Evolutionary conservation across 345 rosid species (phyloP), one percentile per base, ranked within the genome.

Genomic region (Linum trigynum): DNA sequence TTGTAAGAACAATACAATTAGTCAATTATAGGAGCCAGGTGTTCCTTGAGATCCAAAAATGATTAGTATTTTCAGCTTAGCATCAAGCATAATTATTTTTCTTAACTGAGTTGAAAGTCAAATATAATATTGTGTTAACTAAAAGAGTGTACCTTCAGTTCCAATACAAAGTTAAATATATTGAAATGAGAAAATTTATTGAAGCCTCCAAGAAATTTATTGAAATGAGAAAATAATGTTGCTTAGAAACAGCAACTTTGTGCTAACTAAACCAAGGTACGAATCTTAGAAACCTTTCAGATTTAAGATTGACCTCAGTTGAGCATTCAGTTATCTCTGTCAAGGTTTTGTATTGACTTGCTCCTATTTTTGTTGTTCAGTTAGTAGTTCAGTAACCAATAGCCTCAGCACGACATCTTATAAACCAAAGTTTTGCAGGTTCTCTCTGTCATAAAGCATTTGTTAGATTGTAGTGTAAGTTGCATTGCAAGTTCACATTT

Each of bases 391-490:
- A 9, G 14, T 48, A 48, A 48, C 14, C 53, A 48, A 48, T 48
- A 9, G 14, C 53, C 53, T 9, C 14, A 3, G 53, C 32, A 23
- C 2, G 53, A 48, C 53, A 48, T 7, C 14, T 48, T 9, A 48
- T 48, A 48, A 48, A 15, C 48, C 32, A 64, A 64, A 51, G 39
- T 42, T 67, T 62, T 69, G 77, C 95, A 94, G 99, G 85, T 95
- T 75, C 85, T 94, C 74, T 73, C 86, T 62, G 77, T 88, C 53
- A 67, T 78, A 23, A 88, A 81, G 77, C 74, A 70, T 43, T 66
- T 85, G 78, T 76, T 84, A 57, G 96, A 84, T 67, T 69, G 72
- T 58, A 73, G 68, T 72, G 92, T 80, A 70, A 74, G 65, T 67
- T 75, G 60, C 62, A 59, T 81, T 68, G 59, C 72, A 69, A 77